Evolutionary conservation across 2,329 filamentous ascomycete species (phyloP).

Genomic region (Pseudogymnoascus sp.): DNA sequence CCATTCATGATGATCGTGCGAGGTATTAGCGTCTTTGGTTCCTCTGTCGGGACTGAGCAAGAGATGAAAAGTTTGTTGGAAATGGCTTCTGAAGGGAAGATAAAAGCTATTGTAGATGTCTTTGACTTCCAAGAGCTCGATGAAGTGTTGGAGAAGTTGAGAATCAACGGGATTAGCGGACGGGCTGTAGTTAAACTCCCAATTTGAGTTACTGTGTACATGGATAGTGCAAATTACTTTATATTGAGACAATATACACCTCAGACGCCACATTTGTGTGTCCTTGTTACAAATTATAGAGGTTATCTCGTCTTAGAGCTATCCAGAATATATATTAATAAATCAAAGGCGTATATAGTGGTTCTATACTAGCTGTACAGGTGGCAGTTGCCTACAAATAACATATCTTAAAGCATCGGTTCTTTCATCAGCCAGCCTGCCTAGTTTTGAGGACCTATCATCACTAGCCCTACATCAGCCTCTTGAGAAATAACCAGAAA

Average conservation of each 20-base stretch:
- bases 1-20: conserved; percentile 1
- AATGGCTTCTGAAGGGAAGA: conserved; percentile 6
- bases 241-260: neutral
- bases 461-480: neutral
- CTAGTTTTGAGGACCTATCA: neutral
- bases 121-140: neutral
- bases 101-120: conserved; percentile 2
- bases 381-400: neutral
- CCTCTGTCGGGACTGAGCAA: conserved; percentile 8
- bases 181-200: conserved; percentile 3
- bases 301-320: neutral
- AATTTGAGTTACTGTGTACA: neutral
- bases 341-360: neutral
- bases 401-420: neutral
- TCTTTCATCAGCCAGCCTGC: neutral
- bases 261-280: neutral
- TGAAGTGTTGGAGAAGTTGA: neutral
- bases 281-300: neutral
- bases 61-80: conserved; percentile 7
- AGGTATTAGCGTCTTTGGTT: conserved; percentile 5
- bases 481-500: too few relatives aligned
- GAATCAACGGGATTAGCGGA: conserved; percentile 2
- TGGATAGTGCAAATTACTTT: neutral
- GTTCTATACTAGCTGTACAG: neutral
- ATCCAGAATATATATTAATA: neutral